phyloP scores from a whole-genome alignment of 345 rosid species.

The Melaleuca quinquenervia region DNA sequence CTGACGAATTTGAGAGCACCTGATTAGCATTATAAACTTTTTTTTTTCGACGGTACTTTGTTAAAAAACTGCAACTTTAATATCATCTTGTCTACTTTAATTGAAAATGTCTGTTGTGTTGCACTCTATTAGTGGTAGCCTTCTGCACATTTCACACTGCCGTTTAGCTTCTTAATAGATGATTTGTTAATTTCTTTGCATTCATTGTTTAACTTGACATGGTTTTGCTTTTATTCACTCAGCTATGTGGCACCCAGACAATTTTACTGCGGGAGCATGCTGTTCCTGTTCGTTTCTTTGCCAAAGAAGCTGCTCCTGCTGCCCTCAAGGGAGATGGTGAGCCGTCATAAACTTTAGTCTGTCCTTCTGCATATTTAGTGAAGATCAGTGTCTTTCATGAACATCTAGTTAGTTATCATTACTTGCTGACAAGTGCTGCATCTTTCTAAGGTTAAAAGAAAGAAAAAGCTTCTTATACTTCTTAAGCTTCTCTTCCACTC shows the following conservation, averaged over 20 bases:
- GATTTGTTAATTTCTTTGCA: not conserved
- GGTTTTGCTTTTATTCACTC: slow-evolving; percentile 4
- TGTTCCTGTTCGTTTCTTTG: slow-evolving; percentile 54
- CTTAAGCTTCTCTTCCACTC: not conserved
- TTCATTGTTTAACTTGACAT: not conserved
- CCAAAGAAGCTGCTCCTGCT: slow-evolving; percentile 63
- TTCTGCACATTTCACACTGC: not conserved
- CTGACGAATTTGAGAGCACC: not conserved
- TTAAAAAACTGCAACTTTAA: not conserved
- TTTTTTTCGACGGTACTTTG: not conserved
- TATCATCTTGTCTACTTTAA: not conserved
- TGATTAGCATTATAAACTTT: not conserved
- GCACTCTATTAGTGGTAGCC: not conserved
- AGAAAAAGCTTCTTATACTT: not conserved
- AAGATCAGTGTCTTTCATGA: not conserved
- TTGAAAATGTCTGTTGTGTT: not conserved
- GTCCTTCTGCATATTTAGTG: not conserved
- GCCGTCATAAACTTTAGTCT: slow-evolving; percentile 1
- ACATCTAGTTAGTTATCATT: not conserved
- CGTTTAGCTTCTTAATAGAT: not conserved
- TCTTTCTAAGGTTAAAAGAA: not conserved
- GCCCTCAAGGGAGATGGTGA: slow-evolving; percentile 81
- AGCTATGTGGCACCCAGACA: slow-evolving; percentile 43
- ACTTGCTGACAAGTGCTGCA: not conserved
- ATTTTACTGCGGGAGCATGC: slow-evolving; percentile 40